Evolutionary conservation across 257 asterid genomes (phyloP).

Genomic region (Ligustrum vulgare): DNA sequence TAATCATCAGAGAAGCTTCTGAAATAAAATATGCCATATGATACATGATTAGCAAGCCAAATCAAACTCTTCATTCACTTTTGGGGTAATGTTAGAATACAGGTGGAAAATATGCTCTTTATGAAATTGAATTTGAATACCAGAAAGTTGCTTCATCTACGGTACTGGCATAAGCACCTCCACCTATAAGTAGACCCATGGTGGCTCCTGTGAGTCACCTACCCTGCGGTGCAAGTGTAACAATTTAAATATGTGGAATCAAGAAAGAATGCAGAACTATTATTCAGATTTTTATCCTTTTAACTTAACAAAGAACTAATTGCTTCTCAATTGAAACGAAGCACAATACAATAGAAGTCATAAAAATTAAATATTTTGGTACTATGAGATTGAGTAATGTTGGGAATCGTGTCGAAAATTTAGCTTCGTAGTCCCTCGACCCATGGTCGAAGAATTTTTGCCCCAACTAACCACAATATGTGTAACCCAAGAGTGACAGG

Average conservation of each 20-base stretch:
- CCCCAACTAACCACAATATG: too few relatives aligned
- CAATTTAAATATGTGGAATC: conserved; percentile 4
- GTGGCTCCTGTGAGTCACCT: conserved; percentile 83
- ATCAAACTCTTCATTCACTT: not conserved
- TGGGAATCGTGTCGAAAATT: too few relatives aligned
- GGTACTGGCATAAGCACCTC: conserved; percentile 97
- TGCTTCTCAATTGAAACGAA: not conserved
- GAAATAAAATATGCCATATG: not conserved
- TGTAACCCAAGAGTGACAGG: too few relatives aligned
- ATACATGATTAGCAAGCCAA: not conserved
- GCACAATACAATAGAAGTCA: not conserved
- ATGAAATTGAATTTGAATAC: conserved; percentile 33
- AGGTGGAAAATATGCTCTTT: not conserved
- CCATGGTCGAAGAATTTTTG: too few relatives aligned
- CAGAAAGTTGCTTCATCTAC: conserved; percentile 99
- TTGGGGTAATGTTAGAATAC: not conserved
- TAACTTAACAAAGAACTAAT: not conserved
- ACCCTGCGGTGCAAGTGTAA: conserved; percentile 63
- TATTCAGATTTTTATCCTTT: not conserved
- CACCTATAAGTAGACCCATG: conserved; percentile 84
- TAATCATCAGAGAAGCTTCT: not conserved
- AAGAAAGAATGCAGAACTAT: not conserved
- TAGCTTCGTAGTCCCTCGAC: too few relatives aligned
- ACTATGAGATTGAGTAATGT: not conserved
- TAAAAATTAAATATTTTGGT: not conserved